These are phyloP conservation scores for Phylloporus sp. DNA, from an alignment of 768 basidiomycete genomes.

Conservation along the genomic window DNA sequence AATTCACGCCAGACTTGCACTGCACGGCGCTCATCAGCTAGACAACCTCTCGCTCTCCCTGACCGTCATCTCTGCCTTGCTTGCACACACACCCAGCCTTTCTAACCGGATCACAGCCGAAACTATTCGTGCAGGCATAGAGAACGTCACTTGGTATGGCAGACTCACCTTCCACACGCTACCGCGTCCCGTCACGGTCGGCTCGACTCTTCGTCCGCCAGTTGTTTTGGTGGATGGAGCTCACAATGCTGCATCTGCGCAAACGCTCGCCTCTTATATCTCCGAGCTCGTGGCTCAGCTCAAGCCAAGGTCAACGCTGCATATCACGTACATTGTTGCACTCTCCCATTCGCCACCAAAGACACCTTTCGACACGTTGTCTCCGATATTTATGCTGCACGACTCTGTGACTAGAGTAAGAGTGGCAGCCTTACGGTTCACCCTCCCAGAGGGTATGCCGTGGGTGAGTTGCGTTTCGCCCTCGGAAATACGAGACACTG, in stretches of 20 bases:
- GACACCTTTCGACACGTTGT: slow-evolving; percentile 64
- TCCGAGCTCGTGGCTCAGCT: slow-evolving; percentile 31
- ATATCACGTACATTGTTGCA: slow-evolving; percentile 67
- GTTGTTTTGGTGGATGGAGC: slow-evolving; percentile 84
- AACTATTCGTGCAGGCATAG: slow-evolving; percentile 54
- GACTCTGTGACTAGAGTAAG: slow-evolving; percentile 35
- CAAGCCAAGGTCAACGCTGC: slow-evolving; percentile 24
- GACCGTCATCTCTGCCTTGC: slow-evolving; percentile 53
- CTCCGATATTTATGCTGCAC: slow-evolving; percentile 52
- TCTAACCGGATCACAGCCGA: slow-evolving; percentile 40
- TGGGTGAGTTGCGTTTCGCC: slow-evolving; percentile 74
- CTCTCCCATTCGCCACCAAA: slow-evolving; percentile 89
- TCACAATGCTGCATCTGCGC: slow-evolving; percentile 80
- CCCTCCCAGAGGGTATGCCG: slow-evolving; percentile 86
- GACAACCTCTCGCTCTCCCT: slow-evolving; percentile 75
- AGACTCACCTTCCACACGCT: slow-evolving; percentile 65
- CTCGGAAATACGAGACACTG: slow-evolving; percentile 43
- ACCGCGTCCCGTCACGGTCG: slow-evolving; percentile 18
- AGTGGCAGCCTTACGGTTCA: slow-evolving; percentile 59
- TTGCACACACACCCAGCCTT: slow-evolving; percentile 37
- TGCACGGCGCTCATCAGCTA: slow-evolving; percentile 81
- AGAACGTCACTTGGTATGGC: slow-evolving; percentile 68
- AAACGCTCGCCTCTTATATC: slow-evolving; percentile 59
- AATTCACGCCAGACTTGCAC: slow-evolving; percentile 50
- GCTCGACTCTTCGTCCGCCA: slow-evolving; percentile 19